These are phyloP conservation scores for Nidula microcarpa DNA, from an alignment of 768 basidiomycete species.

Conservation along the genomic window DNA sequence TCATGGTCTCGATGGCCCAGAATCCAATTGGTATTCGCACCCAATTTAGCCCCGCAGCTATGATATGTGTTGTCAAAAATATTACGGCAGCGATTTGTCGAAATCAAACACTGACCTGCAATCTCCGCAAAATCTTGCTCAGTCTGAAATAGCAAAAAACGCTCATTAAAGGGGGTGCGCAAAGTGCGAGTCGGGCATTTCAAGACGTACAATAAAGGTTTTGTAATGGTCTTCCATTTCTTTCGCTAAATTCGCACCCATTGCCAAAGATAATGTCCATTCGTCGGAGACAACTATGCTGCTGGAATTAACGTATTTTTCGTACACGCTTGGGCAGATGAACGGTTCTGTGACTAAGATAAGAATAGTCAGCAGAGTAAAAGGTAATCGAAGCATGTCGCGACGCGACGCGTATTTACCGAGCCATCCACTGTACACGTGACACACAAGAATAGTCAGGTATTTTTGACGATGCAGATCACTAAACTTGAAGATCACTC, in stretches of 20 bases:
- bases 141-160: slow-evolving; percentile 16
- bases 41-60: slow-evolving; percentile 80
- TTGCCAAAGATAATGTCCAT: slow-evolving; percentile 69
- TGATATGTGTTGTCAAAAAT: slow-evolving; percentile 21
- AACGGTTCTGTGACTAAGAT: slow-evolving; percentile 71
- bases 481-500: slow-evolving; percentile 8
- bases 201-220: slow-evolving; percentile 72
- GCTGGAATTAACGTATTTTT: slow-evolving; percentile 49
- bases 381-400: background rate
- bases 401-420: slow-evolving; percentile 19
- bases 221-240: slow-evolving; percentile 80
- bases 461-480: background rate
- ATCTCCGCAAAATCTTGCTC: slow-evolving; percentile 33
- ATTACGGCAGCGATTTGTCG: slow-evolving; percentile 65
- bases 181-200: slow-evolving; percentile 5
- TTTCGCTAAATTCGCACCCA: slow-evolving; percentile 60
- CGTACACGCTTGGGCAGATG: slow-evolving; percentile 66
- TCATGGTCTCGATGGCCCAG: slow-evolving; percentile 81
- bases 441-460: background rate
- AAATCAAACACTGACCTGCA: slow-evolving; percentile 18
- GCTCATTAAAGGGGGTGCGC: background rate
- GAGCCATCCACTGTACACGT: slow-evolving; percentile 38
- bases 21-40: slow-evolving; percentile 83
- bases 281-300: slow-evolving; percentile 56
- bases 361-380: background rate